Base-by-base conservation (phyloP, 352 stramenopile species). In the Globisporangium irregulare region DNA sequence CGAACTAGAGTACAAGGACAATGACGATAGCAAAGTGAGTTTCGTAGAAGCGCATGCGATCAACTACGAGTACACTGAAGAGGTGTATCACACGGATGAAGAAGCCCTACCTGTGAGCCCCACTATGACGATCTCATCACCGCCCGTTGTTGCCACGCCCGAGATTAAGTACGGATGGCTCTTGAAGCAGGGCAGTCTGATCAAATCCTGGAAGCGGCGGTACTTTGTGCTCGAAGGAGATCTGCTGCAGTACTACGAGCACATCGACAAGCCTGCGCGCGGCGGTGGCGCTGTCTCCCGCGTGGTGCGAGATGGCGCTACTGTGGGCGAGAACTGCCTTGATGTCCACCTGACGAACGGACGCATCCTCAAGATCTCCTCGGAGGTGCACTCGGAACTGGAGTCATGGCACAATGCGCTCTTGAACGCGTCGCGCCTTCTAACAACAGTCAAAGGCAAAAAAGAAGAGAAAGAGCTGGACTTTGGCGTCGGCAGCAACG, bases 201-300 rank as follows among this genome's bases (percentile, higher is more conserved):
- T 76, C 34, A 77, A 71, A 55, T 81, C 82, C 1, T 91, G 85
- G 85, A 91, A 89, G 59, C 32, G 78, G n/a, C 72, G 81, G n/a
- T 91, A 84, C 60, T 91, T 93, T 67, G 70, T 87, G 48, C 68
- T 93, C 1, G 72, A 82, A 14, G 81, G 78, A 5, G 77, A 80
- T 54, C 70, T 62, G 27, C 71, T 93, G 20, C 63, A 81, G 46
- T 84, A 89, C 68, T 89, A 76, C 62, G 76, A 91, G 27, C 77
- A 86, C 48, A 64, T 75, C 1, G 78, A 80, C 32, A 73, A 73
- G 20, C 72, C 68, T 14, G 59, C 82, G 7, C 69, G 81, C 36
- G 79, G 71, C 0, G 61, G 79, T 10, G 82, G 82, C 12, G 77
- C 77, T 27, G 75, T 94, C n/a, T 64, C 69, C 55, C 80, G 77